Conservation (phyloP, 129 eudicot species). For the Helichrysum umbraculigerum region DNA sequence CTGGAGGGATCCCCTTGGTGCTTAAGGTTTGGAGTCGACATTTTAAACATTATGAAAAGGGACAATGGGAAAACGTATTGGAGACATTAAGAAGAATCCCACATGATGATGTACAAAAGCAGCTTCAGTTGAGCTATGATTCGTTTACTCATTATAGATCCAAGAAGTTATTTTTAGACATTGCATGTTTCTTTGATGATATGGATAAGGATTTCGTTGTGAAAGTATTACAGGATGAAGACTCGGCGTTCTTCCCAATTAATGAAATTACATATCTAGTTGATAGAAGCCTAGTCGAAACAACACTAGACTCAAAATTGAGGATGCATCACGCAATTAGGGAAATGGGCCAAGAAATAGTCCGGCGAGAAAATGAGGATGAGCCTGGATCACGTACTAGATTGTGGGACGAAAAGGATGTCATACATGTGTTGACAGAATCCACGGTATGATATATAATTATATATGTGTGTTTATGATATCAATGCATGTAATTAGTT, state of each 20-base stretch:
- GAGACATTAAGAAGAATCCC: constrained; percentile 26
- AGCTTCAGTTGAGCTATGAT: constrained; percentile 30
- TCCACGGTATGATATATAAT: constrained; percentile 20
- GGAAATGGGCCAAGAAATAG: constrained; percentile 36
- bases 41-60: background rate
- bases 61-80: constrained; percentile 24
- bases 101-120: constrained; percentile 14
- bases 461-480: background rate
- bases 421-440: constrained; percentile 9
- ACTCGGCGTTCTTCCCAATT: constrained; percentile 10
- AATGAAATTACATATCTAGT: constrained; percentile 19
- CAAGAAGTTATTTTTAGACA: constrained; percentile 29
- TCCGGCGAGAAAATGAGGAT: constrained; percentile 25
- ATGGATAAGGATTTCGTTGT: constrained; percentile 1
- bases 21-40: constrained; percentile 29
- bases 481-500: background rate
- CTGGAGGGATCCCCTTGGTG: constrained; percentile 35
- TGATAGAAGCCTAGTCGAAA: constrained; percentile 16
- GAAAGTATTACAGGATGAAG: constrained; percentile 30
- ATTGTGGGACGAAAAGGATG: constrained; percentile 15
- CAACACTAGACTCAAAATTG: background rate
- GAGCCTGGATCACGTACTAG: constrained; percentile 30
- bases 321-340: constrained; percentile 3
- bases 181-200: constrained; percentile 27
- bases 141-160: constrained; percentile 15